A percentile compares a stretch with the other conserved stretches of the same genome.
phyloP scores from a whole-genome alignment of 768 basidiomycete genomes.

The Termitomyces sp. region DNA sequence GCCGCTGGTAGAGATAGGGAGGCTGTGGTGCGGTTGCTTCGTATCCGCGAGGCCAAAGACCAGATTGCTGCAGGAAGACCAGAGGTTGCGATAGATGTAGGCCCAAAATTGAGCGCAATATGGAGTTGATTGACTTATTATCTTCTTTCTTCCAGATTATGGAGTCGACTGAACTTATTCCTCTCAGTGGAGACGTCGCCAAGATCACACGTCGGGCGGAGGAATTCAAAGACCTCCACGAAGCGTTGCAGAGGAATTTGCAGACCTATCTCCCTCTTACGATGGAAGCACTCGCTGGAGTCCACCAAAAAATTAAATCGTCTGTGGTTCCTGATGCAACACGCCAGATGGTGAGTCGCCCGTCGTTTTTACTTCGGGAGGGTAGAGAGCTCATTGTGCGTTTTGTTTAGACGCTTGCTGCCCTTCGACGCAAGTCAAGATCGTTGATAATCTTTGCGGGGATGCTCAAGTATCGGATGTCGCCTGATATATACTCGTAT shows the following conservation, averaged over 20 bases:
- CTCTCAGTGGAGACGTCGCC: constrained; percentile 78
- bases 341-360: constrained; percentile 61
- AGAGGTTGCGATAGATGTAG: constrained; percentile 79
- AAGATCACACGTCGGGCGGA: constrained; percentile 84
- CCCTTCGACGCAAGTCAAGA: constrained; percentile 74
- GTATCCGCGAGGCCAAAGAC: constrained; percentile 76
- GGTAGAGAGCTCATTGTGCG: constrained; percentile 8
- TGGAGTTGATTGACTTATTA: neutral
- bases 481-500: constrained; percentile 85
- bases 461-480: constrained; percentile 84
- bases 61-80: constrained; percentile 65
- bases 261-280: constrained; percentile 83
- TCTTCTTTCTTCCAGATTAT: constrained; percentile 50
- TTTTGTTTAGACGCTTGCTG: constrained; percentile 57
- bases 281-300: constrained; percentile 85
- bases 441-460: constrained; percentile 87
- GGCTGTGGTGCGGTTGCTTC: constrained; percentile 67
- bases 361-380: constrained; percentile 3
- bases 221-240: constrained; percentile 83
- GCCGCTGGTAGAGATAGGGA: constrained; percentile 69
- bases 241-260: constrained; percentile 84
- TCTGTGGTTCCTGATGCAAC: constrained; percentile 69
- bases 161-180: constrained; percentile 83
- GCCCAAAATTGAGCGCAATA: constrained; percentile 19
- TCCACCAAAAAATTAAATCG: constrained; percentile 73